Evolutionary conservation across 306 rosid species (phyloP).

Genomic region (Rosa multiflora): DNA sequence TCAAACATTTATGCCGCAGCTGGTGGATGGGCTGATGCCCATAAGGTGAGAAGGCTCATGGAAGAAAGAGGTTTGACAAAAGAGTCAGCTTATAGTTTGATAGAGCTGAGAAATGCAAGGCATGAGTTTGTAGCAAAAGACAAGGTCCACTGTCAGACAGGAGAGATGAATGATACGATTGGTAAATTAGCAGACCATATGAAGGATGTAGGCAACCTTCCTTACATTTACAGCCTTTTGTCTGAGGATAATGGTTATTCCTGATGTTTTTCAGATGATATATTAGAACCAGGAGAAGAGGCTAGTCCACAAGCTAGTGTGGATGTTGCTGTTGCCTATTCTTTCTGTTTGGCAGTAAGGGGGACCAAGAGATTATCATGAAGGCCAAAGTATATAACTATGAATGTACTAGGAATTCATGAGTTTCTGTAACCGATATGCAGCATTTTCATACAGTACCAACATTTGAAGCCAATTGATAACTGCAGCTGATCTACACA

Average conservation of each 20-base stretch:
- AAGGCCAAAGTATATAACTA: neutral
- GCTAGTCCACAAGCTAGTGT: neutral
- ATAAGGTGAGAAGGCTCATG: constrained; percentile 47
- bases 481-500: neutral
- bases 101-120: constrained; percentile 50
- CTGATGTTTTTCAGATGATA: constrained; percentile 1
- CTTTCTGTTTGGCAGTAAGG: too few species aligned
- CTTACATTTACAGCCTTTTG: constrained; percentile 30
- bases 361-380: neutral
- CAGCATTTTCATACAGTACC: neutral
- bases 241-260: constrained; percentile 33
- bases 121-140: constrained; percentile 56
- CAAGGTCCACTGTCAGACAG: constrained; percentile 43
- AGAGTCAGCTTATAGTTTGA: constrained; percentile 57
- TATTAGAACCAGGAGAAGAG: neutral
- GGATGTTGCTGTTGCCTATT: neutral
- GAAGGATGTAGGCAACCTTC: constrained; percentile 48
- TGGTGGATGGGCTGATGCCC: constrained; percentile 50
- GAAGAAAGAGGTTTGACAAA: constrained; percentile 49
- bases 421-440: too few species aligned
- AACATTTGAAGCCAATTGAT: neutral
- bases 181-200: constrained; percentile 43
- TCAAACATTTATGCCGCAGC: constrained; percentile 63
- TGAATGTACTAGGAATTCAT: too few species aligned
- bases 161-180: constrained; percentile 42